phyloP scores from a whole-genome alignment of 2,329 filamentous ascomycete genomes.

The Aureobasidium sp. region DNA sequence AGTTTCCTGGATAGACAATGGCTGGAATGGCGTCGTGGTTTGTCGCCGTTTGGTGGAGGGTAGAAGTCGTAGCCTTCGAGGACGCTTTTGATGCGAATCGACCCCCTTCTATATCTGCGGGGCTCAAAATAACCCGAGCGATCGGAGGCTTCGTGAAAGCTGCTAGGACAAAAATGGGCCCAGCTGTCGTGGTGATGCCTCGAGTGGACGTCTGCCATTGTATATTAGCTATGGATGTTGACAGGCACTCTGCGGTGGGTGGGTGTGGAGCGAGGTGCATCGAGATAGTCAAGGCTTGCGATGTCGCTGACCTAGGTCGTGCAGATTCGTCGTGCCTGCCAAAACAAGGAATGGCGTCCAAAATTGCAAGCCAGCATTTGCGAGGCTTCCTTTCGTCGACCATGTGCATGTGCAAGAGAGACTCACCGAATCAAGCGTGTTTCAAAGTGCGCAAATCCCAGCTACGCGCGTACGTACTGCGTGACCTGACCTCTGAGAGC shows the following conservation, averaged over 20 bases:
- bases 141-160: neutral
- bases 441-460: neutral
- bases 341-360: conserved; percentile 10
- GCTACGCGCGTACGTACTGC: neutral
- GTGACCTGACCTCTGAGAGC: conserved; percentile 5
- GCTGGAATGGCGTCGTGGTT: neutral
- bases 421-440: conserved; percentile 7
- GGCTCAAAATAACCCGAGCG: conserved; percentile 6
- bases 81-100: conserved; percentile 10
- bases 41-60: neutral
- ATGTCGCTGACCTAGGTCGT: neutral
- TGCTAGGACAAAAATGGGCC: neutral
- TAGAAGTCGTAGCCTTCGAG: neutral
- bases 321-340: neutral
- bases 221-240: neutral
- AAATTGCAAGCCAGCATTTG: neutral
- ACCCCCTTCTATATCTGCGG: conserved; percentile 6
- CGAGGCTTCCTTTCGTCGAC: neutral
- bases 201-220: neutral
- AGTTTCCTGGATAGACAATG: conserved; percentile 29
- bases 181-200: conserved; percentile 1
- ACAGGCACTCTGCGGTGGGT: neutral
- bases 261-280: neutral
- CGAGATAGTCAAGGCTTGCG: neutral
- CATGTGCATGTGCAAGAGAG: conserved; percentile 1